Evolutionary conservation across 306 rosid species (phyloP).

Genomic region (Cicer pinnatifidum): DNA sequence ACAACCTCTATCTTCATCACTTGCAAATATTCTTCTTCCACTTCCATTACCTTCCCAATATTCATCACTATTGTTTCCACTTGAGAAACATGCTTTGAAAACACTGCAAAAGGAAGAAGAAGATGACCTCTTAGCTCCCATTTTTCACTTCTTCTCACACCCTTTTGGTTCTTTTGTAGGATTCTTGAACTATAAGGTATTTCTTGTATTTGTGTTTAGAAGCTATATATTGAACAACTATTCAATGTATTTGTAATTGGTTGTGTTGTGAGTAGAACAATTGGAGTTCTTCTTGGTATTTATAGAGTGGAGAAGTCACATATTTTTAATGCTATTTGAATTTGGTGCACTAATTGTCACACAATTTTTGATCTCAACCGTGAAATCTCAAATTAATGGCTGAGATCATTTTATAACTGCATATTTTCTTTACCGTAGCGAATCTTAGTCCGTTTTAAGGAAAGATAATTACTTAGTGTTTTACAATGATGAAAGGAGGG

Average conservation of each 20-base stretch:
- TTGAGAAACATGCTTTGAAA: slow-evolving; percentile 65
- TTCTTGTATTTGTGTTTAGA: not conserved
- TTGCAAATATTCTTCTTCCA: slow-evolving; percentile 58
- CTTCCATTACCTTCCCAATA: slow-evolving; percentile 60
- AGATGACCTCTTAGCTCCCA: slow-evolving; percentile 59
- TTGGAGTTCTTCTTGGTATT: slow-evolving; percentile 34
- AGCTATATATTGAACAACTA: not conserved
- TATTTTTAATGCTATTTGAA: no score
- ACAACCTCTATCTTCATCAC: slow-evolving; percentile 68
- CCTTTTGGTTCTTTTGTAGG: not conserved
- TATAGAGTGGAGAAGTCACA: slow-evolving; percentile 47
- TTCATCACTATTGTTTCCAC: slow-evolving; percentile 46
- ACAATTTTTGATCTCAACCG: no score
- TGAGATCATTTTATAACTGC: no score
- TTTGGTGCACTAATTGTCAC: no score
- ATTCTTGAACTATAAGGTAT: not conserved
- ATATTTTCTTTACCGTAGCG: no score
- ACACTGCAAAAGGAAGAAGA: slow-evolving; percentile 57
- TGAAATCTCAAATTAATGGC: no score
- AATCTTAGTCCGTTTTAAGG: not conserved
- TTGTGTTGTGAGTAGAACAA: slow-evolving; percentile 35
- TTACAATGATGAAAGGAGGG: slow-evolving; percentile 35
- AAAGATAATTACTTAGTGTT: slow-evolving; percentile 10
- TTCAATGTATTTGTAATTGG: not conserved
- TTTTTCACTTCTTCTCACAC: slow-evolving; percentile 31